These are phyloP conservation scores for Flammula alnicola DNA, from an alignment of 1,284 basidiomycete genomes.

Conservation along the genomic window DNA sequence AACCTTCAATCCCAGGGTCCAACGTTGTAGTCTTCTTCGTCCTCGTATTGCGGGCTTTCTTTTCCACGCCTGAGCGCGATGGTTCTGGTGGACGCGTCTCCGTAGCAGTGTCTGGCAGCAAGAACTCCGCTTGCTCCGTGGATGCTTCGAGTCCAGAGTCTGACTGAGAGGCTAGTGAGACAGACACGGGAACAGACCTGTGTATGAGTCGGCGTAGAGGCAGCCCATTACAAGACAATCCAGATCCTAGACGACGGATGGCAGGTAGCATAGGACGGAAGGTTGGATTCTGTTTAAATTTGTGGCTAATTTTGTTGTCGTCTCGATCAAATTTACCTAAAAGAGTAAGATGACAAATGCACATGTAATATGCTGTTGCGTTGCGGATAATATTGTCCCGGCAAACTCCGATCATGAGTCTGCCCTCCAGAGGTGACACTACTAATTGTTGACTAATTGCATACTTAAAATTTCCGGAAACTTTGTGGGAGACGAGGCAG, in stretches of 20 bases:
- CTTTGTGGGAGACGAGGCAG: no score
- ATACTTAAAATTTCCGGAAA: no score
- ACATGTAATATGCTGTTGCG: no score
- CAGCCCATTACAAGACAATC: neutral
- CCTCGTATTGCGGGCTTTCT: no score
- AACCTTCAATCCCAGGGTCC: no score
- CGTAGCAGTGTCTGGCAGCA: no score
- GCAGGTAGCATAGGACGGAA: constrained; percentile 1
- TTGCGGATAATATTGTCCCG: no score
- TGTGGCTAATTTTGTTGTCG: neutral
- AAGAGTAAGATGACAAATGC: neutral
- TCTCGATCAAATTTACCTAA: neutral
- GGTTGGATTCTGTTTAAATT: neutral
- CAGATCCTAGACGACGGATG: constrained; percentile 1
- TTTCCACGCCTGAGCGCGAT: no score
- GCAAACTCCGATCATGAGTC: no score
- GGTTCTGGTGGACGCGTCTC: no score
- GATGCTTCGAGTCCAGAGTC: neutral
- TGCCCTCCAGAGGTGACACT: no score
- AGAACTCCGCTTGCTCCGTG: neutral
- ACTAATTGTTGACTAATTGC: no score
- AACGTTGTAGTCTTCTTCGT: neutral
- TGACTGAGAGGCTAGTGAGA: neutral
- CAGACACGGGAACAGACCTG: neutral
- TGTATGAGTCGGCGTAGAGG: neutral